phyloP scores from a whole-genome alignment of 441 rosid species.

The Manihot esculenta region DNA sequence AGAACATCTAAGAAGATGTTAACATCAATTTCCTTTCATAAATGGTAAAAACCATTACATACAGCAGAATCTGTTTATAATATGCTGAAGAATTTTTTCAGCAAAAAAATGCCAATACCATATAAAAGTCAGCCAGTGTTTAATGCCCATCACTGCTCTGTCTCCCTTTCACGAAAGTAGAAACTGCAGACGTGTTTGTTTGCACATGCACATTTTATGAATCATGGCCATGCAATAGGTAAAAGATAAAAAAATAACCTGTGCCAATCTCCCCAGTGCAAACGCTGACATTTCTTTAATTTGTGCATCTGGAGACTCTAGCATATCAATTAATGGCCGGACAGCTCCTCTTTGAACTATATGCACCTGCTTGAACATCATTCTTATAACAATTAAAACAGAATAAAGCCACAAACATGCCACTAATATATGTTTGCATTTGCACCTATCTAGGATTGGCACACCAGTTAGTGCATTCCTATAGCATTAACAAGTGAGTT shows the following conservation, averaged over 20 bases:
- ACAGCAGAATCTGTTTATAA: background rate
- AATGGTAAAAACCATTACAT: background rate
- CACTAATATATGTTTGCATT: no score
- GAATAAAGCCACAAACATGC: background rate
- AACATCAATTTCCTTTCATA: background rate
- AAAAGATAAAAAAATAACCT: constrained; percentile 48
- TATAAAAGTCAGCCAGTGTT: constrained; percentile 4
- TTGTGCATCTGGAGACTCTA: constrained; percentile 74
- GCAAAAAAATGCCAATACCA: background rate
- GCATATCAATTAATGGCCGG: constrained; percentile 90
- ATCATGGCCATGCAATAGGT: background rate
- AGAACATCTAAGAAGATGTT: background rate
- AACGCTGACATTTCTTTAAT: constrained; percentile 97
- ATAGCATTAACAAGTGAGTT: background rate
- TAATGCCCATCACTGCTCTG: background rate
- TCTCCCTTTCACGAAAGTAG: background rate
- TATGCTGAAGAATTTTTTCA: background rate
- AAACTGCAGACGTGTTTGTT: background rate
- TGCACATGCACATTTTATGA: background rate
- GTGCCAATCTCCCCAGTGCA: constrained; percentile 98
- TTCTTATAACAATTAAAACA: constrained; percentile 10
- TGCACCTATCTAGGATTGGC: background rate
- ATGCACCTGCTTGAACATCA: constrained; percentile 62
- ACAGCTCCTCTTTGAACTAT: constrained; percentile 98
- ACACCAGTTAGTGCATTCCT: background rate